Conservation (phyloP, 1,284 basidiomycete species). For the Taiwanofungus camphoratus region DNA sequence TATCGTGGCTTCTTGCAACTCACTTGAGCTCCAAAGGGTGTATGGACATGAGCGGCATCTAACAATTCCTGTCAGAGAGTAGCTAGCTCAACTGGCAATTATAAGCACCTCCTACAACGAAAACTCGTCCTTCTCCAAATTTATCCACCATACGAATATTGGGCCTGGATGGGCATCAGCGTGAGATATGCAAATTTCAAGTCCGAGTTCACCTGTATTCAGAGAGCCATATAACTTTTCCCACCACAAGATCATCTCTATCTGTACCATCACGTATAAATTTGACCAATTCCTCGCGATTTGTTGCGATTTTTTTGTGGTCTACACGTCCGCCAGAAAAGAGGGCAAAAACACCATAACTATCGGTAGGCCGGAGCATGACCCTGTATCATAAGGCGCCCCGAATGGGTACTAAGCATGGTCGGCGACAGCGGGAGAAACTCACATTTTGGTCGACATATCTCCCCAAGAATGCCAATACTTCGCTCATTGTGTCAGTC, state of each 20-base stretch:
- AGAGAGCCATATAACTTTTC: conserved; percentile 3
- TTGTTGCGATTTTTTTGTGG: not conserved
- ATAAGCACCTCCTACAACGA: conserved; percentile 36
- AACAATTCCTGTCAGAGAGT: not conserved
- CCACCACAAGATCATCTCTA: conserved; percentile 9
- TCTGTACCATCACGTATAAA: conserved; percentile 1
- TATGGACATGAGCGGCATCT: conserved; percentile 24
- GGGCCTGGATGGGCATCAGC: conserved; percentile 21
- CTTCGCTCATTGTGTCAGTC: conserved; percentile 11
- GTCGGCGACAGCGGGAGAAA: not conserved
- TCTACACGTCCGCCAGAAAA: not conserved
- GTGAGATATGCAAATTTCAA: not conserved
- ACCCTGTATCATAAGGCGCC: not conserved
- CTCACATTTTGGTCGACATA: conserved; percentile 12
- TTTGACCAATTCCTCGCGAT: conserved; percentile 2
- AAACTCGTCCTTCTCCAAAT: conserved; percentile 29
- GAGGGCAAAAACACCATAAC: conserved; percentile 1
- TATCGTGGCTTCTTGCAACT: conserved; percentile 7
- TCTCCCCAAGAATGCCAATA: conserved; percentile 28
- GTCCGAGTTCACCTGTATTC: conserved; percentile 6
- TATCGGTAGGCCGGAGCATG: conserved; percentile 7
- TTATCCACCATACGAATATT: conserved; percentile 34
- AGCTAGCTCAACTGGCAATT: not conserved
- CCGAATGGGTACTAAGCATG: not conserved
- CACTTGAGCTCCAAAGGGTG: conserved; percentile 23